Conservation (phyloP, 768 basidiomycete genomes). For the Rhizopogon sp. region DNA sequence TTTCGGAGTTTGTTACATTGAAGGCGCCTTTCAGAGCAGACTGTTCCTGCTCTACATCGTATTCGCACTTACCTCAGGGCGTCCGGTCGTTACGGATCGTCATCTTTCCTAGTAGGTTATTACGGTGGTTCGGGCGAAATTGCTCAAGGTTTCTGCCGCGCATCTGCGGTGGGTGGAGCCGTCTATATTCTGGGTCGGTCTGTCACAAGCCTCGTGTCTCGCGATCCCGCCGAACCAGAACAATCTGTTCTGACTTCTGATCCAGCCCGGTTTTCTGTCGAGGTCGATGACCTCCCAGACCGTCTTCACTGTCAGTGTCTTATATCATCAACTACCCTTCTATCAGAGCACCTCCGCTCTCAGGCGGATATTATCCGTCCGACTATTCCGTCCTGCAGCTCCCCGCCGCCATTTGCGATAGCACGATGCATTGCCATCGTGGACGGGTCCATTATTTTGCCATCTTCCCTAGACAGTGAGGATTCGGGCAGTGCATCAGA, state of each 20-base stretch:
- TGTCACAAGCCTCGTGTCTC: slow-evolving; percentile 25
- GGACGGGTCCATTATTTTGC: slow-evolving; percentile 30
- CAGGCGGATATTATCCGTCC: slow-evolving; percentile 14
- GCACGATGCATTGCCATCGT: slow-evolving; percentile 51
- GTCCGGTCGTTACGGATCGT: slow-evolving; percentile 80
- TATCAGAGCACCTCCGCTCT: slow-evolving; percentile 24
- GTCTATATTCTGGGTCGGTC: slow-evolving; percentile 66
- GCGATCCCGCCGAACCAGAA: slow-evolving; percentile 19
- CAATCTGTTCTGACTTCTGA: background rate
- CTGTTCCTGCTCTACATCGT: slow-evolving; percentile 61
- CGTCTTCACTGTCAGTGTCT: slow-evolving; percentile 50
- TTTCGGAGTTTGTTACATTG: background rate
- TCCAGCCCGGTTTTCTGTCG: slow-evolving; percentile 34
- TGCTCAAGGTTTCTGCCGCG: slow-evolving; percentile 85
- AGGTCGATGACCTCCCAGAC: slow-evolving; percentile 59
- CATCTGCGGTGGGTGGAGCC: slow-evolving; percentile 74
- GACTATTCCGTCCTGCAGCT: background rate
- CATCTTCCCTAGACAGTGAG: slow-evolving; percentile 21
- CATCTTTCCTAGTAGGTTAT: slow-evolving; percentile 89
- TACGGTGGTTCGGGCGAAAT: slow-evolving; percentile 94
- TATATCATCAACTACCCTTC: slow-evolving; percentile 40
- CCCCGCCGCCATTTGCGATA: slow-evolving; percentile 16
- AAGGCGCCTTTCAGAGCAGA: slow-evolving; percentile 46
- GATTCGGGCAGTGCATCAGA: slow-evolving; percentile 33
- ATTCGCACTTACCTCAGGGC: slow-evolving; percentile 73